Percentiles rank a stretch among this genome's conserved stretches.
phyloP scores from a whole-genome alignment of 1,139 yeast genomes.

The Starmera stellimalicola region DNA sequence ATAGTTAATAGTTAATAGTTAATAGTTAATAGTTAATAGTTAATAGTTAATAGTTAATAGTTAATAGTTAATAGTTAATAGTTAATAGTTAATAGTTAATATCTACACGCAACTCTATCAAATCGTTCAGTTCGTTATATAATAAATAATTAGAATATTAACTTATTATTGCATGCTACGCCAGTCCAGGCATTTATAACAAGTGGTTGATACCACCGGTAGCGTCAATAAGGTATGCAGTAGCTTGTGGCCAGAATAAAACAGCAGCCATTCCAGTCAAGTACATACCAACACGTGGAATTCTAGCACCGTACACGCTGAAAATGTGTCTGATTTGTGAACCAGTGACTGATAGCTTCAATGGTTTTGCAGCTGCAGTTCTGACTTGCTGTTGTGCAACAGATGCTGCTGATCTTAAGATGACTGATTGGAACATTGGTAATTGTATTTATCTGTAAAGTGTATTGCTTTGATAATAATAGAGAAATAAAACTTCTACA shows the following conservation, averaged over 20 bases:
- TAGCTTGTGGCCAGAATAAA: constrained; percentile 14
- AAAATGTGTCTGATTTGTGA: constrained; percentile 7
- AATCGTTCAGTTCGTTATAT: too few relatives aligned
- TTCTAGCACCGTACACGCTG: constrained; percentile 8
- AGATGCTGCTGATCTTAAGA: constrained; percentile 17
- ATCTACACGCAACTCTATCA: too few relatives aligned
- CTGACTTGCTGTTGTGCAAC: constrained; percentile 12
- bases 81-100: too few relatives aligned
- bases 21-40: too few relatives aligned
- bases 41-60: too few relatives aligned
- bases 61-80: too few relatives aligned
- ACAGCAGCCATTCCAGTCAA: constrained; percentile 10
- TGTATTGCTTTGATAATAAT: too few relatives aligned
- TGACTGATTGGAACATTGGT: constrained; percentile 16
- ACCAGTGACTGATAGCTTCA: constrained; percentile 11
- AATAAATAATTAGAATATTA: too few relatives aligned
- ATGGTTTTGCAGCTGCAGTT: constrained; percentile 12
- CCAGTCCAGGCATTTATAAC: too few relatives aligned
- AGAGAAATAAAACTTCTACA: too few relatives aligned
- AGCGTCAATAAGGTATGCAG: constrained; percentile 4
- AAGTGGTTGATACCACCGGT: constrained; percentile 4
- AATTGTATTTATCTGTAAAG: neutral
- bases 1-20: too few relatives aligned
- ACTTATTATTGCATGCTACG: too few relatives aligned
- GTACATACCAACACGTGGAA: constrained; percentile 17